A percentile compares a stretch with the other conserved stretches of the same genome.
These are phyloP conservation scores for Spathaspora arborariae DNA, from an alignment of 805 yeast species.

Conservation along the genomic window DNA sequence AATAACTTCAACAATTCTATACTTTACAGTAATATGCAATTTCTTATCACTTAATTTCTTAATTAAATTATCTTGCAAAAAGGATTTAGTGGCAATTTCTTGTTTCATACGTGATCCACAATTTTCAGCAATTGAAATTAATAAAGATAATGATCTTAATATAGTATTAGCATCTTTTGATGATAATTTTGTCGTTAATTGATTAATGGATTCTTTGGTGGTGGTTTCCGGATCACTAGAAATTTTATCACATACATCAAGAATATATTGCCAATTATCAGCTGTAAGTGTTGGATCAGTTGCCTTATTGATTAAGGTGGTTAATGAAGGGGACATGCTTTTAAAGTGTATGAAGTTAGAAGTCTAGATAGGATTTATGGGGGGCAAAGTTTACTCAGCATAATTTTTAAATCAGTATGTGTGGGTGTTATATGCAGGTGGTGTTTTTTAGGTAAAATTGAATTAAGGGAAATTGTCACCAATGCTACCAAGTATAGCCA, in stretches of 20 bases:
- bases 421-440: too few relatives aligned
- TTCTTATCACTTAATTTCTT: conserved; percentile 48
- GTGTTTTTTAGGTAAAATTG: too few relatives aligned
- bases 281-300: conserved; percentile 39
- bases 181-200: conserved; percentile 20
- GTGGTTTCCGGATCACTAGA: conserved; percentile 34
- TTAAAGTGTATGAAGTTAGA: too few relatives aligned
- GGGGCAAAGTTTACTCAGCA: too few relatives aligned
- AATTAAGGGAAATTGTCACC: too few relatives aligned
- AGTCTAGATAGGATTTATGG: not conserved
- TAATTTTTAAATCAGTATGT: too few relatives aligned
- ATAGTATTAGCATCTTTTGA: conserved; percentile 39
- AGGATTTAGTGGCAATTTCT: conserved; percentile 37
- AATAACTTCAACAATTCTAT: conserved; percentile 61
- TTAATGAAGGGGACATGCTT: not conserved
- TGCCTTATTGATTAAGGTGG: conserved; percentile 27
- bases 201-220: conserved; percentile 29
- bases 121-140: conserved; percentile 40
- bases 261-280: conserved; percentile 43
- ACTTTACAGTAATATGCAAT: conserved; percentile 66
- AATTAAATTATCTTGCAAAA: conserved; percentile 30
- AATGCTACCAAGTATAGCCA: too few relatives aligned
- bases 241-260: conserved; percentile 40
- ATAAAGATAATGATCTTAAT: conserved; percentile 32
- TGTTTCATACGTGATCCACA: conserved; percentile 45